phyloP scores from a whole-genome alignment of 2,329 filamentous ascomycete genomes.

The Hyphodiscus sp. region DNA sequence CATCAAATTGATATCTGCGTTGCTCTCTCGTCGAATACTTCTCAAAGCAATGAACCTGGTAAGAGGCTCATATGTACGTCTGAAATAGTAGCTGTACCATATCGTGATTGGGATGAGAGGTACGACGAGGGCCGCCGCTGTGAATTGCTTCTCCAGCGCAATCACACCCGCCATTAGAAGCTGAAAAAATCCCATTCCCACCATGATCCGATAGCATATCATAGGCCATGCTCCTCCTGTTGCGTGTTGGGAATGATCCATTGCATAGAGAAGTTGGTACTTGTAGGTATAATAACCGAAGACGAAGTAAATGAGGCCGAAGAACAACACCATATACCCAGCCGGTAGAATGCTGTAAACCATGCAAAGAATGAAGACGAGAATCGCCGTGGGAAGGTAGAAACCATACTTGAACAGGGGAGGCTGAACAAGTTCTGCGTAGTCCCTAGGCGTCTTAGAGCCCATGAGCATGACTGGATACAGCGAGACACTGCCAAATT shows the following conservation, averaged over 20 bases:
- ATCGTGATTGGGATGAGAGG: slow-evolving; percentile 75
- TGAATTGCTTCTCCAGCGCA: slow-evolving; percentile 66
- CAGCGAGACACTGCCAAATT: slow-evolving; percentile 78
- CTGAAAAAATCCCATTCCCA: slow-evolving; percentile 85
- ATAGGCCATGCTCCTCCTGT: slow-evolving; percentile 94
- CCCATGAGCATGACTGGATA: slow-evolving; percentile 74
- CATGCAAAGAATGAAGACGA: slow-evolving; percentile 91
- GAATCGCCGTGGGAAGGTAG: slow-evolving; percentile 83
- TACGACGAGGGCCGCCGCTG: slow-evolving; percentile 63
- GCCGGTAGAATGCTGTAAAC: slow-evolving; percentile 84
- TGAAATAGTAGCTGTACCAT: slow-evolving; percentile 85
- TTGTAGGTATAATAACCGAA: slow-evolving; percentile 90
- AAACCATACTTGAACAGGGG: slow-evolving; percentile 93
- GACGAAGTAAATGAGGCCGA: slow-evolving; percentile 76
- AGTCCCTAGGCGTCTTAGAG: slow-evolving; percentile 85
- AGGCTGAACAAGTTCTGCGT: slow-evolving; percentile 72
- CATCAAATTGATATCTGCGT: slow-evolving; percentile 38
- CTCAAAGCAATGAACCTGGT: slow-evolving; percentile 88
- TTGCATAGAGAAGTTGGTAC: slow-evolving; percentile 94
- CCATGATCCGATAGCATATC: slow-evolving; percentile 85
- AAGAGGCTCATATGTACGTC: slow-evolving; percentile 74
- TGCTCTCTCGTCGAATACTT: slow-evolving; percentile 66
- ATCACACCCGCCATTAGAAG: slow-evolving; percentile 84
- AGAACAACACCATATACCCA: slow-evolving; percentile 74
- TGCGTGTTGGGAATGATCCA: slow-evolving; percentile 93